Evolutionary conservation across 352 stramenopile genomes (phyloP).

Genomic region (Pythium aphanidermatum): DNA sequence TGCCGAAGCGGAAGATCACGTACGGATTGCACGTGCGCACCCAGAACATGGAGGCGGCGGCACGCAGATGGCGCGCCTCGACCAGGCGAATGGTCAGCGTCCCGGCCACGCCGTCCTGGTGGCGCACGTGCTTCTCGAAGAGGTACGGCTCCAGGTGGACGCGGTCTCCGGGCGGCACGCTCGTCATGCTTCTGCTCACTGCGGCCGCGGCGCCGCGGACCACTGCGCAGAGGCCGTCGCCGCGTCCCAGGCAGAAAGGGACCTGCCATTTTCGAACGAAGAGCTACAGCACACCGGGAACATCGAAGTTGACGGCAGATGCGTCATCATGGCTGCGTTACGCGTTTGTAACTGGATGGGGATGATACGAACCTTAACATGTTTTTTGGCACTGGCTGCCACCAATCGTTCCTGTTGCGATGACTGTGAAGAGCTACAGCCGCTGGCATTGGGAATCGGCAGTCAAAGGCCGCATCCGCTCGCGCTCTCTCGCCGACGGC

Average conservation of each 20-base stretch:
- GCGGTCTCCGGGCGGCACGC: constrained; percentile 25
- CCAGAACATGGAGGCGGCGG: constrained; percentile 76
- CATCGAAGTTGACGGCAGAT: constrained; percentile 23
- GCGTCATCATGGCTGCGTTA: constrained; percentile 5
- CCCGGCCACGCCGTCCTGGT: constrained; percentile 69
- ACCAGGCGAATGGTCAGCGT: constrained; percentile 67
- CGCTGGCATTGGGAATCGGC: constrained; percentile 1
- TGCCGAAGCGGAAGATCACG: constrained; percentile 78
- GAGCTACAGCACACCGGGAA: too few relatives aligned
- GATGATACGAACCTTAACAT: background rate
- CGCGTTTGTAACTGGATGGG: background rate
- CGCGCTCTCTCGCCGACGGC: too few relatives aligned
- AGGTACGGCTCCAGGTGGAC: constrained; percentile 50
- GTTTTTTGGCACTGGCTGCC: constrained; percentile 9
- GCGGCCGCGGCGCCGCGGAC: background rate
- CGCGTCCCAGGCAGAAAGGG: background rate
- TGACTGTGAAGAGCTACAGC: background rate
- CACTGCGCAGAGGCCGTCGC: too few relatives aligned
- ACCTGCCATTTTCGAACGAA: too few relatives aligned
- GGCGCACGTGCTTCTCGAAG: constrained; percentile 71
- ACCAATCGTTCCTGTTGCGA: constrained; percentile 29
- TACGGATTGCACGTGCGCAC: constrained; percentile 78
- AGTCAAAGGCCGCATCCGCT: too few relatives aligned
- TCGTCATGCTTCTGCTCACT: constrained; percentile 29
- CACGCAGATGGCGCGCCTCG: constrained; percentile 61